A percentile compares a stretch with the other conserved stretches of the same genome.
Evolutionary conservation across 768 basidiomycete species (phyloP).

Genomic region (Candolleomyces aberdarensis): DNA sequence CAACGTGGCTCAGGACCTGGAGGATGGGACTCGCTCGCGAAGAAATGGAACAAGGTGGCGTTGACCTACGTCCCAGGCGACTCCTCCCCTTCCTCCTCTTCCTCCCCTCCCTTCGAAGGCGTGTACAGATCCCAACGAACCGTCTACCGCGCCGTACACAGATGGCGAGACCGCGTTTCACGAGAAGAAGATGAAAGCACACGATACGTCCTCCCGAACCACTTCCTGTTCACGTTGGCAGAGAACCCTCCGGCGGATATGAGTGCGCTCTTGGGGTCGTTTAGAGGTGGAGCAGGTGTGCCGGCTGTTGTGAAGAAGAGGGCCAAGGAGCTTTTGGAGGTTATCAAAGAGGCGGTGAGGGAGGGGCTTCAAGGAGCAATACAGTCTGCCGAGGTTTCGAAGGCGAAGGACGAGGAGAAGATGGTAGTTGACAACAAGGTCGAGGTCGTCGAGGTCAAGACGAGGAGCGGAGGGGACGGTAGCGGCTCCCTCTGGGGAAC

Average conservation of each 20-base stretch:
- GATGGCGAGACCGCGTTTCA: constrained; percentile 79
- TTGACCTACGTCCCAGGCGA: constrained; percentile 21
- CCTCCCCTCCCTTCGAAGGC: constrained; percentile 28
- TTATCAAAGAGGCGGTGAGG: constrained; percentile 52
- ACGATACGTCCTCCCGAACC: constrained; percentile 73
- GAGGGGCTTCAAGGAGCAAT: constrained; percentile 19
- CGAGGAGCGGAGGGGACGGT: too few species aligned
- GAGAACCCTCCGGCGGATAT: constrained; percentile 68
- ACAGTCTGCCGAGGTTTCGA: neutral
- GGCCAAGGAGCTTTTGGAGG: constrained; percentile 60
- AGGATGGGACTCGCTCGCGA: constrained; percentile 77
- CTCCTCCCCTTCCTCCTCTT: constrained; percentile 15
- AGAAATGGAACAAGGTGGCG: constrained; percentile 76
- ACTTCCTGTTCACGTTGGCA: constrained; percentile 68
- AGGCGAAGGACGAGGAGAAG: neutral
- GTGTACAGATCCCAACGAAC: constrained; percentile 42
- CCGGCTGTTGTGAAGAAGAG: constrained; percentile 63
- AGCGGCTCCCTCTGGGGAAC: constrained; percentile 23
- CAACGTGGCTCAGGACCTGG: constrained; percentile 59
- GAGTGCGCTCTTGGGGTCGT: constrained; percentile 55
- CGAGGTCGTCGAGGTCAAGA: too few species aligned
- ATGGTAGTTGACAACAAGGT: constrained; percentile 2
- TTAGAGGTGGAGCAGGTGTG: constrained; percentile 39
- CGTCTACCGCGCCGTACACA: constrained; percentile 71
- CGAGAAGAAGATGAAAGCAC: constrained; percentile 86